Base-by-base conservation (phyloP, 2,329 filamentous ascomycete species). In the Simplicillium aogashimaense region DNA sequence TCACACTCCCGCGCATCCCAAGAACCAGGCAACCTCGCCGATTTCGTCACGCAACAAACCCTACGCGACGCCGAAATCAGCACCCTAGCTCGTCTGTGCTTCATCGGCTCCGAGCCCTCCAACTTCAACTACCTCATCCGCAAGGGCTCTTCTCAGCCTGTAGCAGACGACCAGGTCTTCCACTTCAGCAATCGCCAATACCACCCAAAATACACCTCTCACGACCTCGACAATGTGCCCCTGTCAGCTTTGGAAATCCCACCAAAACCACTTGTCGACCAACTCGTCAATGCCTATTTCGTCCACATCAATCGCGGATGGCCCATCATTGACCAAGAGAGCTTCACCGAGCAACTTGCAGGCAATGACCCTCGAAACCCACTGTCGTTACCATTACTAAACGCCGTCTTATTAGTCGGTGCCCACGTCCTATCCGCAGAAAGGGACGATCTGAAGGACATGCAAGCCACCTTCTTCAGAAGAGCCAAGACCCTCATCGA, bases 41-140 rank as follows among this genome's bases (percentile, higher is more conserved):
- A 72, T 45, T 61, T 73, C 36, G 66, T 74, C 38, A 67, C 72
- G 42, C 61, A 65, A 34, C 66, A 70, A 37, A 64, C 67, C 15
- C 55, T 63, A 17, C 60, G 61, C 28, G 54, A 59, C 16, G 55
- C 64, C 14, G 66, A 70, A 40, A 72, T 74, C n/a, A 58, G 64
- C 29, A 56, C 60, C 38, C 59, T 62, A 3, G 65, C 69, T 13
- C 64, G 70, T 17, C 64, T 70, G 10, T 71, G 69, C 41, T 76
- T 72, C 47, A 70, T 76, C 35, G 72, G 72, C 7, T 69, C 70
- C 41, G 70, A 74, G 45, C 64, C 72, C 43, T 76, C 72, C 29
- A 76, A 75, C 43, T 62, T 75, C 47, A 71, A 71, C 40, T 73
- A 74, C 46, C 55, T 75, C 33, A 65, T 75, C 20, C 66, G 69